Base-by-base conservation (phyloP, 176 grass and related monocot genomes). In the Puya raimondii region DNA sequence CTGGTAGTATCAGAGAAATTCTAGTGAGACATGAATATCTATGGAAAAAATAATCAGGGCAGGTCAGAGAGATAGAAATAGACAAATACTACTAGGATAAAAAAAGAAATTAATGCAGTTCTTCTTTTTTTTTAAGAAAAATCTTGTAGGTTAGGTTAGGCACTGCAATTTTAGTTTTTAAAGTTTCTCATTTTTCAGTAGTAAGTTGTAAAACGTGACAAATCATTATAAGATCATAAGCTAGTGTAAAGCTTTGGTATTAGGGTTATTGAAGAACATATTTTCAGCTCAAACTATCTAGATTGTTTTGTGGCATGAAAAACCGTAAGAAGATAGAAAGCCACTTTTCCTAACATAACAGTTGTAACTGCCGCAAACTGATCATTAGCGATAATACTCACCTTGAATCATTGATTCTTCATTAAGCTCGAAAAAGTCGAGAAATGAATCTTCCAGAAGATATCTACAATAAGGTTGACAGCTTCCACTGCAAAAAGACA, bases 391-490 rank as follows among this genome's bases (percentile, higher is more conserved):
- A 54, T 48, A 65, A 65, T 50, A 78, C 84, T 47, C 80, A 91
- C 88, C 92, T 96, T 96, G 86, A 72, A 96, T 83, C 42, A 78
- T 76, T 18, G 88, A 96, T 53, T 89, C 81, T 33, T 83, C 66
- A 72, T 80, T 76, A 50, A 89, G 67, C 49, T 87, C 76, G 70
- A 96, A 91, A 61, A 96, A 79, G 2, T 89, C 78, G 21, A 91
- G 86, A 64, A 96, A 85, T 23, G 92, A 89, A 83, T 96, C 88
- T 53, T 96, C 88, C 42, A 88, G 74, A 50, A 96, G 67, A 64
- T 89, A 92, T 63, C 88, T 85, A 50, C 81, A 92, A 48, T 92
- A 96, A 77, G 92, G 92, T 54, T 96, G 92, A 72, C 69, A 89
- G 52, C 88, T 96, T 51, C 88, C 88, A 26, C 92, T 96, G 83